Percentiles rank a stretch among this genome's conserved stretches.
Conservation (phyloP, 176 grass and related monocot genomes). For the Bolboschoenus planiculmis region DNA sequence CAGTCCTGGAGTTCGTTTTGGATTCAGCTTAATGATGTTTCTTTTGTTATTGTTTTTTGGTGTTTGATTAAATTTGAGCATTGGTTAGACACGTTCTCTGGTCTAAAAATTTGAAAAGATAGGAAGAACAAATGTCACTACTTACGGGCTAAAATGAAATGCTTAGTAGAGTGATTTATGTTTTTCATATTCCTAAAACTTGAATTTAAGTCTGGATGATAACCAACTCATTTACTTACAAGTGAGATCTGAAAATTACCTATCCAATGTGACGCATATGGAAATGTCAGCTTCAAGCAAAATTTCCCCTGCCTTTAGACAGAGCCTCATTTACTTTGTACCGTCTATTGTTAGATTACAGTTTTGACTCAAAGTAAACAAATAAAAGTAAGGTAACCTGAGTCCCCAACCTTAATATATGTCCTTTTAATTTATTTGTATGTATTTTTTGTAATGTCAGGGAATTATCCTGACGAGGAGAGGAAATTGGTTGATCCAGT, state of each 20-base stretch:
- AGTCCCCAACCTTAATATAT: neutral
- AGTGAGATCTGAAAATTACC: neutral
- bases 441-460: neutral
- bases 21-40: neutral
- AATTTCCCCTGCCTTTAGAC: neutral
- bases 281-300: neutral
- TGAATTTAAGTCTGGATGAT: neutral
- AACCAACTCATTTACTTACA: neutral
- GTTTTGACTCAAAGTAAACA: neutral
- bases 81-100: neutral
- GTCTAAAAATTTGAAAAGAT: neutral
- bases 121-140: neutral
- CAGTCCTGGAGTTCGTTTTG: neutral
- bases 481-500: constrained; percentile 55
- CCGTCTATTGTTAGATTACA: neutral
- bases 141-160: neutral
- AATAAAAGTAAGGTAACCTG: neutral
- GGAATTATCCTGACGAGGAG: constrained; percentile 26
- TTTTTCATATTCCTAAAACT: neutral
- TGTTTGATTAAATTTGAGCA: neutral
- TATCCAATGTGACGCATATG: neutral
- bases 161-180: neutral
- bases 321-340: neutral
- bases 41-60: neutral
- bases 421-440: neutral